Percentiles rank a stretch among this genome's conserved stretches.
These are phyloP conservation scores for Eustoma russellianum DNA, from an alignment of 257 asterid genomes.

Conservation along the genomic window DNA sequence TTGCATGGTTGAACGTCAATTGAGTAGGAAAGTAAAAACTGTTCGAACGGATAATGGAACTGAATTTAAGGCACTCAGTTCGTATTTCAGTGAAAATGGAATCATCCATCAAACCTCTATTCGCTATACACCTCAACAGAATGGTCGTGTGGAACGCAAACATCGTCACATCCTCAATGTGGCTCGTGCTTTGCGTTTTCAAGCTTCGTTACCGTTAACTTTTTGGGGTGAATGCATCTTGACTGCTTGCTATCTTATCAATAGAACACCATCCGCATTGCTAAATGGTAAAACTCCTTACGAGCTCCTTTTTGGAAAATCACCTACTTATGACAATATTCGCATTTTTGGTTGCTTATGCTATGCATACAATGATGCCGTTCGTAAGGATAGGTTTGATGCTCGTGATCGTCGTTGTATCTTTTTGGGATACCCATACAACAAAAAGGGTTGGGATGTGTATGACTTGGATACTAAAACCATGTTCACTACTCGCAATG, in stretches of 20 bases:
- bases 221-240: not conserved
- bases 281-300: not conserved
- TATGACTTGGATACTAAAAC: not conserved
- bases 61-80: no score
- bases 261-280: not conserved
- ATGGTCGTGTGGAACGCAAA: not conserved
- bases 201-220: no score
- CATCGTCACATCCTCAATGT: not conserved
- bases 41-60: no score
- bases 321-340: not conserved
- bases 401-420: not conserved
- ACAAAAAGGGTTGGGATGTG: not conserved
- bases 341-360: not conserved
- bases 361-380: not conserved
- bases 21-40: no score
- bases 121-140: not conserved
- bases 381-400: no score
- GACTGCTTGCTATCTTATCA: no score
- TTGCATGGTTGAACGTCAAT: no score
- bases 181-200: no score
- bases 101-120: no score
- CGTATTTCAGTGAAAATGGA: no score
- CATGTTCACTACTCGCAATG: no score
- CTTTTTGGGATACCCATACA: not conserved
- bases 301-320: not conserved